Conservation (phyloP, 805 yeast species). For the Clavispora fructus region DNA sequence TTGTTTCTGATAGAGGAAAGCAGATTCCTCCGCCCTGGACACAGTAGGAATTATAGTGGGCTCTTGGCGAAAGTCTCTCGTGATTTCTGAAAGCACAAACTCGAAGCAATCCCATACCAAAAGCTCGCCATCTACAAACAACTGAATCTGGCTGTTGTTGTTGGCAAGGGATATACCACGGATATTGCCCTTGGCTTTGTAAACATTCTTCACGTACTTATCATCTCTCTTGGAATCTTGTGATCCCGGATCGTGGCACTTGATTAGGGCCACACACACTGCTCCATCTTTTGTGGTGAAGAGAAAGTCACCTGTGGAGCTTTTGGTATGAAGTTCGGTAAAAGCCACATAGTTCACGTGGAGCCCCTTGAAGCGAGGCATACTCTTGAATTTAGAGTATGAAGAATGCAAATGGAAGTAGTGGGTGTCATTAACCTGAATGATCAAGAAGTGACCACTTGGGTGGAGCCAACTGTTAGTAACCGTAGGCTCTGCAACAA, state of each 20-base stretch:
- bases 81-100: conserved; percentile 22
- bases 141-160: conserved; percentile 18
- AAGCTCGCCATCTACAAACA: conserved; percentile 15
- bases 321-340: conserved; percentile 1
- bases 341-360: conserved; percentile 26
- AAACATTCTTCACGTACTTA: conserved; percentile 26
- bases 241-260: conserved; percentile 22
- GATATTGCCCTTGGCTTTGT: conserved; percentile 13
- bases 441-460: conserved; percentile 29
- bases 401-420: conserved; percentile 42
- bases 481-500: conserved; percentile 9
- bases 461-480: conserved; percentile 35
- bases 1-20: conserved; percentile 14
- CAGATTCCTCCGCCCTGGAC: neutral
- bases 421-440: conserved; percentile 19
- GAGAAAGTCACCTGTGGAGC: conserved; percentile 27
- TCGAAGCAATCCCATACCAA: conserved; percentile 34
- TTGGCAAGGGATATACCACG: conserved; percentile 18
- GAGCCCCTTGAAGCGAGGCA: conserved; percentile 44
- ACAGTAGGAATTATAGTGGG: neutral
- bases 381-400: conserved; percentile 34
- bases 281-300: conserved; percentile 25
- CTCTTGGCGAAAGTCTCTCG: conserved; percentile 19
- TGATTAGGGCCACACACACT: conserved; percentile 22
- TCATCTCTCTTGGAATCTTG: conserved; percentile 33